Conservation (phyloP, 192 early-diverging fungal species). For the Jimgerdemannia flammicorona region DNA sequence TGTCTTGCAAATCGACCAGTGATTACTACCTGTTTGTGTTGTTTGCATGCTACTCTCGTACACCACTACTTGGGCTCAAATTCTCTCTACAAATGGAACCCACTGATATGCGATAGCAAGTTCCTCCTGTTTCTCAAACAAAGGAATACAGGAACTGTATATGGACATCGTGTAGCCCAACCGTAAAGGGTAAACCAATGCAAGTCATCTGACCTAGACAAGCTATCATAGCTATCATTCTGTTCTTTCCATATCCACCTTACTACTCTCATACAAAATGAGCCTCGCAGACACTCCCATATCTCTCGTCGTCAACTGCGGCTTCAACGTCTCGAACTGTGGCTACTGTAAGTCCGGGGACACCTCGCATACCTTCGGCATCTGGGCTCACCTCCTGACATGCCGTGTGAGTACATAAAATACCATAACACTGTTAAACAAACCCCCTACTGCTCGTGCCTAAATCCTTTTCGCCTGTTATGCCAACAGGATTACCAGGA, state of each 20-base stretch:
- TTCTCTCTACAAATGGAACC: too few species aligned
- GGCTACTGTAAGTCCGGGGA: slow-evolving; percentile 63
- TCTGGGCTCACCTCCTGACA: slow-evolving; percentile 55
- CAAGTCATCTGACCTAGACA: background rate
- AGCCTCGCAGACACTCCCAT: background rate
- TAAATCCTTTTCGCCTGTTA: background rate
- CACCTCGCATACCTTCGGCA: slow-evolving; percentile 55
- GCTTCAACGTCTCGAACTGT: slow-evolving; percentile 38
- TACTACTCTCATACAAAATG: background rate
- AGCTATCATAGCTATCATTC: background rate
- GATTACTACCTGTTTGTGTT: too few species aligned
- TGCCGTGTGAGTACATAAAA: slow-evolving; percentile 24
- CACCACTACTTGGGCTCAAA: too few species aligned
- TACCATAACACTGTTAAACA: too few species aligned
- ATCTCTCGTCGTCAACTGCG: background rate
- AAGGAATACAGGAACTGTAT: too few species aligned
- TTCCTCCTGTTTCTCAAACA: too few species aligned
- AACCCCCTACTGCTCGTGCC: background rate
- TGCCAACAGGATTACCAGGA: slow-evolving; percentile 51
- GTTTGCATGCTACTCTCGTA: too few species aligned
- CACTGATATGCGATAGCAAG: too few species aligned
- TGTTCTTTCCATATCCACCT: too few species aligned
- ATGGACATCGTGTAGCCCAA: too few species aligned
- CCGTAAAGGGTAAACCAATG: too few species aligned
- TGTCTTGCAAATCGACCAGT: too few species aligned